Conservation (phyloP, 2,329 filamentous ascomycete genomes). For the Phoma sp. region DNA sequence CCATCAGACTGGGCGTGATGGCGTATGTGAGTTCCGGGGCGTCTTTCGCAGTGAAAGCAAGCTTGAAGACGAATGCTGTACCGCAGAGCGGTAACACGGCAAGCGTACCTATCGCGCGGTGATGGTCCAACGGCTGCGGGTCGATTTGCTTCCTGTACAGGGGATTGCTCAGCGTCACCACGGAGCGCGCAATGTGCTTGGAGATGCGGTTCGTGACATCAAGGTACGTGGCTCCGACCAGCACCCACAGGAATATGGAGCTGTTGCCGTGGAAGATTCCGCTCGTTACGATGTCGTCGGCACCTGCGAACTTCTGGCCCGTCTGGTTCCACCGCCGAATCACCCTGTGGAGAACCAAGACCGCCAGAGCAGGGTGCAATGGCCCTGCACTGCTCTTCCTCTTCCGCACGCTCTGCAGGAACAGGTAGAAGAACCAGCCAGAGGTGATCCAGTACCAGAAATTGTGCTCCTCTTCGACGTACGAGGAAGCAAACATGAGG, state of each 20-base stretch:
- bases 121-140: conserved; percentile 33
- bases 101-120: conserved; percentile 41
- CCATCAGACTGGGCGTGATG: conserved; percentile 53
- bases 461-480: conserved; percentile 97
- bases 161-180: conserved; percentile 31
- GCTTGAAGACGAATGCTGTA: conserved; percentile 81
- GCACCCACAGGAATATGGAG: conserved; percentile 70
- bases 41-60: conserved; percentile 86
- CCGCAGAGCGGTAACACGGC: conserved; percentile 53
- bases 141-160: conserved; percentile 23
- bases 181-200: conserved; percentile 38
- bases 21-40: conserved; percentile 75
- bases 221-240: conserved; percentile 74
- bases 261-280: conserved; percentile 60
- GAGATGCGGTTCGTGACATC: conserved; percentile 61
- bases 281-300: conserved; percentile 80
- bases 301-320: conserved; percentile 93
- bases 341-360: conserved; percentile 70
- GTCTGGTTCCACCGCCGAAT: conserved; percentile 92
- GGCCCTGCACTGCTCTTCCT: conserved; percentile 34
- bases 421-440: conserved; percentile 67
- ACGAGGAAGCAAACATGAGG: conserved; percentile 99
- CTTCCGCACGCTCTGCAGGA: conserved; percentile 48
- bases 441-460: conserved; percentile 95
- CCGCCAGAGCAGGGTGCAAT: conserved; percentile 50